Base-by-base conservation (phyloP, 139 green algal genomes). In the Tetratostichococcus sp. region DNA sequence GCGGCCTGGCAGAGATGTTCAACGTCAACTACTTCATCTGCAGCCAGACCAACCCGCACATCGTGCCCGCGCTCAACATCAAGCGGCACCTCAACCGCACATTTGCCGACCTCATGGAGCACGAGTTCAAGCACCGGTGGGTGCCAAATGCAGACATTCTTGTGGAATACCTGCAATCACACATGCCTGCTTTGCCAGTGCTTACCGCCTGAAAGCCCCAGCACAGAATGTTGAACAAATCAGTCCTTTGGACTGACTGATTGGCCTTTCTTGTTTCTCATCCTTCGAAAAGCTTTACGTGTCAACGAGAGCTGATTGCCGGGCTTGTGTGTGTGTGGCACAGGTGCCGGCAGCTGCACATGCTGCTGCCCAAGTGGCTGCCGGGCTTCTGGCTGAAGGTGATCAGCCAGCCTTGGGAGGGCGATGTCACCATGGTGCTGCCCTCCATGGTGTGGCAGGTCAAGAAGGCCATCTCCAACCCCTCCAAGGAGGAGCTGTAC, bases 1-100 rank as follows among this genome's bases (percentile, higher is more conserved):
- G 89, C 71, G 81, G 77, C 26, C 75, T 96, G 65, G 86, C 81
- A 5, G 93, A 97, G 82, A 94, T 96, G 90, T 97, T 97, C 88
- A 95, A 95, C 73, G 93, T 91, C 65, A 97, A 97, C 86, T 90
- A 97, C 84, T 97, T 97, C 72, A 80, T 97, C 23, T 91, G 97
- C 16, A 86, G 65, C 74, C 93, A 97, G 82, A 93, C 89, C 76
- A 96, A 95, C 86, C 93, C 93, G 21, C 89, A 95, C 82, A 91
- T 97, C 35, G 89, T 94, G 62, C 93, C 93, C 22, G 82, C 94
- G 26, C 85, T 97, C 21, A 92, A 92, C 84, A 74, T 93, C 22
- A 94, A 93, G 84, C 86, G 83, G 67, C 75, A 70, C 21, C 70
- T 94, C 75, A 88, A 88, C 50, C 73, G 77, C 34, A 85, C 76